Base-by-base conservation (phyloP, 345 rosid genomes). In the Populus ilicifolia region DNA sequence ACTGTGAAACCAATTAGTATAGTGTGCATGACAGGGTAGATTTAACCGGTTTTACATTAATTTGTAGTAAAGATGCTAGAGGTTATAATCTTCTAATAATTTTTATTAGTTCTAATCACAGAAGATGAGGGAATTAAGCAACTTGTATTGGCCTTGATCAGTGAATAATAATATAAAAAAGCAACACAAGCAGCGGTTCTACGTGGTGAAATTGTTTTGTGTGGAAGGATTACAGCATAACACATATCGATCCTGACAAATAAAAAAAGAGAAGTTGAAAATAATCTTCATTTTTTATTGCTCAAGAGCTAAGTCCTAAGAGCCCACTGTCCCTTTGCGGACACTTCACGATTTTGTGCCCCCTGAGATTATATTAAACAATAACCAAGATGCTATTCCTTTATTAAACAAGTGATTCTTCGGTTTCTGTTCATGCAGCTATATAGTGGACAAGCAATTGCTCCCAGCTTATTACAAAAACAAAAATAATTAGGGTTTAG, bases 371-470 rank as follows among this genome's bases (percentile, higher is more conserved):
- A 56, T 17, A 33, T 18, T 63, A 69, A 63, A 77, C 13, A 77
- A 77, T 67, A n/a, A 69, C 10, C 16, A 36, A 23, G 23, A 39
- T n/a, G 30, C 48, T 59, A 23, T 29, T 66, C 23, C n/a, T 30
- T 39, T 21, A 80, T 41, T 70, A 66, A 67, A 43, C 1, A 67
- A 54, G 41, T 43, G 63, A 41, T 17, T 68, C 67, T 30, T 5
- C 1, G 17, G 30, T 73, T 39, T 69, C 44, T 17, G 2, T n/a
- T 18, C 6, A 11, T 23, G 18, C 33, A 70, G n/a, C 75, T 64
- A 27, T 27, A 27, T 27, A 65, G 75, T n/a, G 12, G 81, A 33
- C 76, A 70, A 67, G 27, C 74, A 59, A 69, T 67, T 33, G 52
- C 70, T 35, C 35, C 66, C 73, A 67, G 35, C 56, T 41, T 63